These are phyloP conservation scores for Lyophyllum semitale DNA, from an alignment of 768 basidiomycete species.

Conservation along the genomic window DNA sequence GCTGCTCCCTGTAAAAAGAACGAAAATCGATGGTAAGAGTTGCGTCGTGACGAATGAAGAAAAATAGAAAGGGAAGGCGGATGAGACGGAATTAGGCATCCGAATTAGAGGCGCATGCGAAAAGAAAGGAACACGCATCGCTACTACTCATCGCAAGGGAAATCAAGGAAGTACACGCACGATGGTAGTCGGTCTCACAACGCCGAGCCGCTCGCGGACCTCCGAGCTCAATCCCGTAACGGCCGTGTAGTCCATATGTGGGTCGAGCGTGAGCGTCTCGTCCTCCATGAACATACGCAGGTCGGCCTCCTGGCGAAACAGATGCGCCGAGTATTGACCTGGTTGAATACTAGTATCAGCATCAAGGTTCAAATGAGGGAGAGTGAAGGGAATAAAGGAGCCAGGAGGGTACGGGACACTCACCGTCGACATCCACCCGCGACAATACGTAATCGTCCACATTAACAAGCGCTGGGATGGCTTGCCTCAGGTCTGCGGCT, in stretches of 20 bases:
- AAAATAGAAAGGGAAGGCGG: background rate
- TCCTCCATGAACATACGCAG: constrained; percentile 74
- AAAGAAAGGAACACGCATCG: background rate
- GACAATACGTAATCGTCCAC: constrained; percentile 54
- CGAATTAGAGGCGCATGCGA: background rate
- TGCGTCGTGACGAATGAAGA: background rate
- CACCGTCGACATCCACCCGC: constrained; percentile 75
- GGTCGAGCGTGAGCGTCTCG: constrained; percentile 69
- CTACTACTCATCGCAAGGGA: background rate
- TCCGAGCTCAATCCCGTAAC: constrained; percentile 77
- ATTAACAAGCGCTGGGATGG: constrained; percentile 50
- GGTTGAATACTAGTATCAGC: too few relatives aligned
- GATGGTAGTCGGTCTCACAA: constrained; percentile 67
- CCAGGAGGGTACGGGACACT: constrained; percentile 10
- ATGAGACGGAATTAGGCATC: background rate
- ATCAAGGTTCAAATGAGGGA: too few relatives aligned
- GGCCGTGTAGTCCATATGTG: constrained; percentile 65
- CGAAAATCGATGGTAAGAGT: background rate
- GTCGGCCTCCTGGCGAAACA: constrained; percentile 75
- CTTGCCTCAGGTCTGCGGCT: constrained; percentile 37
- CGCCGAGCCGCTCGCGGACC: constrained; percentile 63
- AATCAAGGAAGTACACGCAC: constrained; percentile 22
- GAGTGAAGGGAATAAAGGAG: too few relatives aligned
- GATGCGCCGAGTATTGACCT: constrained; percentile 66
- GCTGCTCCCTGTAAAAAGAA: constrained; percentile 71